Evolutionary conservation across 306 rosid species (phyloP), one percentile per base, ranked within the genome.

Genomic region (Prinsepia uniflora): DNA sequence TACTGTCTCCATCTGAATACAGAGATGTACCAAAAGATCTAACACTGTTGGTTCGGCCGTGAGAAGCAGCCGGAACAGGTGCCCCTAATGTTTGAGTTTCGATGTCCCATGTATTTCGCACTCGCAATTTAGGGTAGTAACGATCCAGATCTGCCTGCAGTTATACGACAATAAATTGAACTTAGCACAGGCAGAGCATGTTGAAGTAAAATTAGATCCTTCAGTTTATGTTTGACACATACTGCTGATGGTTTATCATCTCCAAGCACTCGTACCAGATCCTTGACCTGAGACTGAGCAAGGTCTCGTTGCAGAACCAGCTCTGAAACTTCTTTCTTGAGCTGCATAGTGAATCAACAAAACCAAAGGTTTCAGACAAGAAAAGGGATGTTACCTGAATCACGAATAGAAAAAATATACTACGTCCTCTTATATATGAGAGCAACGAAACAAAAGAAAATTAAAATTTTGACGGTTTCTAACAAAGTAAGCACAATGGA

Each of bases 241-340:
- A 90, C 96, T 64, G 43, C 69, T 69, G 82, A 72, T 73, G 87
- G 80, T 63, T 34, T 75, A 52, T 84, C 89, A 44, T 85, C 91
- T 74, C 72, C 89, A 42, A 84, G 79, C 72, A 73, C 86, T 78
- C 64, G 82, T 49, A 91, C 78, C 77, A 89, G 80, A 81, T 89
- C 93, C 83, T 81, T 89, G 45, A 91, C 86, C 82, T 85, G 90
- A 78, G 87, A 79, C 45, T 86, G 90, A 53, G 96, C 96, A 78
- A 79, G 76, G 76, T 95, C 93, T 19, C 85, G 82, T 79, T 95
- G 88, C 83, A 78, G 45, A 17, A 85, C 70, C 50, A 89, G 72
- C 66, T 91, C 96, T 46, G 70, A 72, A 18, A 89, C 50, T 85
- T 91, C 96, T 76, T 82, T 85, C 84, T 80, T 89, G 65, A 95